Evolutionary conservation across 139 green algal species (phyloP).

Genomic region (Closterium sp.): DNA sequence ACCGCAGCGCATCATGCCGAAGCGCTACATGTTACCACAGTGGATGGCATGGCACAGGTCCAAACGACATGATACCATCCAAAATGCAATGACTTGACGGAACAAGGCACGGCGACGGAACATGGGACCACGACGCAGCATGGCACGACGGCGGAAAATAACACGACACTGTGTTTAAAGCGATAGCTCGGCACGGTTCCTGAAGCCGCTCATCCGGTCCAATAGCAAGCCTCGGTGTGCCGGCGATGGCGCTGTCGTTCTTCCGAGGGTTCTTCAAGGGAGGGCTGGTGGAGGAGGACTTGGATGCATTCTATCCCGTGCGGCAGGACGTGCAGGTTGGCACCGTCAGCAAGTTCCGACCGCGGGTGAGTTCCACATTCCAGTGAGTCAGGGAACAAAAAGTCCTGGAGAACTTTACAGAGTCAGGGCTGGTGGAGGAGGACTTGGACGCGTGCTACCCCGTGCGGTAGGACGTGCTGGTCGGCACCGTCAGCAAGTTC

Average conservation of each 20-base stretch:
- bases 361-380: not conserved
- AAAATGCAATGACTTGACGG: not conserved
- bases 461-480: not conserved
- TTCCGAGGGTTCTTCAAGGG: not conserved
- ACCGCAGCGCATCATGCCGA: too few species aligned
- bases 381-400: too few species aligned
- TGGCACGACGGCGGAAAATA: too few species aligned
- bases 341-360: conserved; percentile 9
- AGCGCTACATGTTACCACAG: too few species aligned
- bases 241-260: not conserved
- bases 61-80: too few species aligned
- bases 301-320: conserved; percentile 20
- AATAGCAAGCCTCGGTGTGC: not conserved
- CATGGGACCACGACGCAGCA: not conserved
- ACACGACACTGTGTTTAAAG: too few species aligned
- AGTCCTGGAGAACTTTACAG: too few species aligned
- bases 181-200: not conserved
- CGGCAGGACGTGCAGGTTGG: not conserved
- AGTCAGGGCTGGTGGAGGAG: not conserved
- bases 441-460: conserved; percentile 27
- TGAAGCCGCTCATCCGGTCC: not conserved
- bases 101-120: not conserved
- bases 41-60: too few species aligned
- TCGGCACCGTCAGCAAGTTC: not conserved
- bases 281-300: conserved; percentile 14